phyloP scores from a whole-genome alignment of 768 basidiomycete genomes.

The Boletus insuetus region DNA sequence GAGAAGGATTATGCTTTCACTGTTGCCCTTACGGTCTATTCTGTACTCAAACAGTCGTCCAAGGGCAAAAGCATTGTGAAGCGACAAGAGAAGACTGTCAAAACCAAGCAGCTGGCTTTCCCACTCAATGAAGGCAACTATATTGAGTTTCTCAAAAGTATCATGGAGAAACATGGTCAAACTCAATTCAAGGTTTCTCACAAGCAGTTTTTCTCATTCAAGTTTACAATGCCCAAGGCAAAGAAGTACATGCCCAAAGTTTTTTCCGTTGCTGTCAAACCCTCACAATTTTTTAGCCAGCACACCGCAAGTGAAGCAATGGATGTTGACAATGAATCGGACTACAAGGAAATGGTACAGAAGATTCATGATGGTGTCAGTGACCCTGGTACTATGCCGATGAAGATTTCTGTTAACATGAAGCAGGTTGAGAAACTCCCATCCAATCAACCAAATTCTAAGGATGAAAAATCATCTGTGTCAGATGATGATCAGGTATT shows the following conservation, averaged over 20 bases:
- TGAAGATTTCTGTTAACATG: slow-evolving; percentile 10
- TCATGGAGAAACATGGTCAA: not conserved
- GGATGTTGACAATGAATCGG: not conserved
- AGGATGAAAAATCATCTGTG: not conserved
- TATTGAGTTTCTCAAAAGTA: not conserved
- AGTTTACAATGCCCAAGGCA: no score
- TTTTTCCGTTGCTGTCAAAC: no score
- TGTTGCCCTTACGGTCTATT: not conserved
- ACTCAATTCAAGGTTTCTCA: no score
- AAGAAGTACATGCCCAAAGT: no score
- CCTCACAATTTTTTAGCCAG: not conserved
- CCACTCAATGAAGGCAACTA: not conserved
- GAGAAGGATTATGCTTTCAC: not conserved
- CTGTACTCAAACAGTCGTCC: not conserved
- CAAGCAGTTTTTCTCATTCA: no score
- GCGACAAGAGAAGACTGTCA: not conserved
- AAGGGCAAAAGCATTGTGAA: not conserved
- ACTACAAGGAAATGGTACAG: slow-evolving; percentile 13
- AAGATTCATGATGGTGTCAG: no score
- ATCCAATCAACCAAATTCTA: not conserved
- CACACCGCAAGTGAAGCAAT: not conserved
- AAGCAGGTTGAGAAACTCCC: not conserved
- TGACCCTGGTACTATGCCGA: not conserved
- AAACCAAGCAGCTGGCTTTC: slow-evolving; percentile 1
- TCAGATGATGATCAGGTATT: not conserved